Percentiles rank a stretch among this genome's conserved stretches.
Conservation (phyloP, 192 early-diverging fungal genomes). For the Glomus cerebriforme region DNA sequence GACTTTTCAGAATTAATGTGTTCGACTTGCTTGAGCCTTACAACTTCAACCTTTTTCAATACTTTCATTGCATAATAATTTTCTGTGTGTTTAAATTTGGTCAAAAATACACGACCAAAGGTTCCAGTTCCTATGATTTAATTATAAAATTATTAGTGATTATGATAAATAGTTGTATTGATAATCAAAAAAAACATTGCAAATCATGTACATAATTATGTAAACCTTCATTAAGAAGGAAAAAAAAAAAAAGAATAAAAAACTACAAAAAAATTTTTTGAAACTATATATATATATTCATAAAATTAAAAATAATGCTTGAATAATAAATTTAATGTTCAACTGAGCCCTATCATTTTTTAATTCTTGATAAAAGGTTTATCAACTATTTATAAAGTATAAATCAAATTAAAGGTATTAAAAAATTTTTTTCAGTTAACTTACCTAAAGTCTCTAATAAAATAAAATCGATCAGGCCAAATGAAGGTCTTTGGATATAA, state of each 20-base stretch:
- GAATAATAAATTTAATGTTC: too few species aligned
- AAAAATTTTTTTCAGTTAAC: background rate
- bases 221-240: too few species aligned
- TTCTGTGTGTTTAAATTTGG: conserved; percentile 67
- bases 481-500: conserved; percentile 45
- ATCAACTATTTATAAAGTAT: background rate
- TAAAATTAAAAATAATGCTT: too few species aligned
- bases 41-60: conserved; percentile 79
- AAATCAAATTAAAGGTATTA: background rate
- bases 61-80: conserved; percentile 88
- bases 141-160: background rate
- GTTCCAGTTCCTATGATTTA: conserved; percentile 85
- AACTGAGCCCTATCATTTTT: background rate
- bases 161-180: background rate
- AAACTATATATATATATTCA: too few species aligned
- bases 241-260: too few species aligned
- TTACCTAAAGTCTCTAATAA: conserved; percentile 49
- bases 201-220: too few species aligned
- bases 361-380: background rate
- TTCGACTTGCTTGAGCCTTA: conserved; percentile 83
- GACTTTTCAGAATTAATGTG: conserved; percentile 84
- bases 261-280: too few species aligned
- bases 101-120: conserved; percentile 93
- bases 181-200: too few species aligned
- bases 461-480: conserved; percentile 47